A percentile compares a stretch with the other conserved stretches of the same genome.
phyloP scores from a whole-genome alignment of 306 rosid species.

The Vicia sativa region DNA sequence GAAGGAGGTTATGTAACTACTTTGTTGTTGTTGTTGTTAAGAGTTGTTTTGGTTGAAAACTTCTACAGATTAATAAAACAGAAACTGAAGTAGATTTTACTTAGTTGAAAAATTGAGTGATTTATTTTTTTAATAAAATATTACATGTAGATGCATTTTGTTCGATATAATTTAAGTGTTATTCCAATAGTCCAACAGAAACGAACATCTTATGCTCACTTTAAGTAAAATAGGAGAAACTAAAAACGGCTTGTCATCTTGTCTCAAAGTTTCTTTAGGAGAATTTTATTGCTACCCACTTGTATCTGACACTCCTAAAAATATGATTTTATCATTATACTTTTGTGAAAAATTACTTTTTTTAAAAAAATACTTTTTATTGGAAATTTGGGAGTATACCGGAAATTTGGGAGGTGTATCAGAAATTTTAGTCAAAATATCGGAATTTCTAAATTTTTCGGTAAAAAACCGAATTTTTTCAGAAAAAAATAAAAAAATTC shows the following conservation, averaged over 20 bases:
- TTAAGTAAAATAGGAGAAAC: not conserved
- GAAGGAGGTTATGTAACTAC: constrained; percentile 7
- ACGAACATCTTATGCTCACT: not conserved
- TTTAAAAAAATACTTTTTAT: too few species aligned
- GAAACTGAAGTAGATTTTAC: not conserved
- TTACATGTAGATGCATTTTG: constrained; percentile 2
- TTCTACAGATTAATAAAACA: not conserved
- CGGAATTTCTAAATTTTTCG: too few species aligned
- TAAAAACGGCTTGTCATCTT: not conserved
- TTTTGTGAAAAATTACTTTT: too few species aligned
- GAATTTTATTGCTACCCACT: too few species aligned
- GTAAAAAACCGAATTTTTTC: too few species aligned
- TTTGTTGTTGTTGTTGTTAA: too few species aligned
- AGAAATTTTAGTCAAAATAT: too few species aligned
- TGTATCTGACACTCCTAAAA: too few species aligned
- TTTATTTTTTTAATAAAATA: not conserved
- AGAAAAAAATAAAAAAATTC: too few species aligned
- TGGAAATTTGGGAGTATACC: too few species aligned
- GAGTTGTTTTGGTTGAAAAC: not conserved
- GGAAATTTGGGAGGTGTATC: too few species aligned
- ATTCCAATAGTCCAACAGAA: not conserved
- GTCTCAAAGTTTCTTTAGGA: not conserved
- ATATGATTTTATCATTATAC: too few species aligned
- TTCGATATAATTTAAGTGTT: not conserved
- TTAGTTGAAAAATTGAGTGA: not conserved